Conservation (phyloP, 768 basidiomycete species). For the Lactifluus volemus region DNA sequence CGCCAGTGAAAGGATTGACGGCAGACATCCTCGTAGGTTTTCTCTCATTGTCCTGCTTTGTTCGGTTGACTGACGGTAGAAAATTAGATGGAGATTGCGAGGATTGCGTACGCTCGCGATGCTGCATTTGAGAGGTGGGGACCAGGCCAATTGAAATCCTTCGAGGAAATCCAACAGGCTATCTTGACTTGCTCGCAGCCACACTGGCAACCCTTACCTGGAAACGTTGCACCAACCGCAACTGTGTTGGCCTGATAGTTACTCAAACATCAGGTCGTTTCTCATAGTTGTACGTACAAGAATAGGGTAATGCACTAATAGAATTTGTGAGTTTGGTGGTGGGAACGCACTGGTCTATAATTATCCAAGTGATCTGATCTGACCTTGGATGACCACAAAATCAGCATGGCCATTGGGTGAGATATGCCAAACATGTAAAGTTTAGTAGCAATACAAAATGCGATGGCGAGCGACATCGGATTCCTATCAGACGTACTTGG, state of each 20-base stretch:
- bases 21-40: conserved; percentile 68
- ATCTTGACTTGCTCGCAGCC: conserved; percentile 7
- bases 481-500: too few species aligned
- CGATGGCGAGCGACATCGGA: too few species aligned
- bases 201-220: background rate
- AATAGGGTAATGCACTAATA: background rate
- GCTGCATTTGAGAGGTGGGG: conserved; percentile 53
- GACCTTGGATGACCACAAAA: background rate
- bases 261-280: background rate
- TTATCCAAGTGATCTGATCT: background rate
- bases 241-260: background rate
- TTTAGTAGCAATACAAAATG: too few species aligned
- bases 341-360: background rate
- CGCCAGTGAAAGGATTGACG: conserved; percentile 79
- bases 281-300: background rate
- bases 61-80: background rate
- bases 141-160: conserved; percentile 35
- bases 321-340: background rate
- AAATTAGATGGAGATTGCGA: conserved; percentile 56
- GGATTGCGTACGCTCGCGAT: conserved; percentile 48
- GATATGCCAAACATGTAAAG: too few species aligned
- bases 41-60: background rate
- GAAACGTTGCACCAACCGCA: background rate
- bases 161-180: conserved; percentile 20
- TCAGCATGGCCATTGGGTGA: too few species aligned